Base-by-base conservation (phyloP, 352 stramenopile genomes). In the Phytophthora sojae region DNA sequence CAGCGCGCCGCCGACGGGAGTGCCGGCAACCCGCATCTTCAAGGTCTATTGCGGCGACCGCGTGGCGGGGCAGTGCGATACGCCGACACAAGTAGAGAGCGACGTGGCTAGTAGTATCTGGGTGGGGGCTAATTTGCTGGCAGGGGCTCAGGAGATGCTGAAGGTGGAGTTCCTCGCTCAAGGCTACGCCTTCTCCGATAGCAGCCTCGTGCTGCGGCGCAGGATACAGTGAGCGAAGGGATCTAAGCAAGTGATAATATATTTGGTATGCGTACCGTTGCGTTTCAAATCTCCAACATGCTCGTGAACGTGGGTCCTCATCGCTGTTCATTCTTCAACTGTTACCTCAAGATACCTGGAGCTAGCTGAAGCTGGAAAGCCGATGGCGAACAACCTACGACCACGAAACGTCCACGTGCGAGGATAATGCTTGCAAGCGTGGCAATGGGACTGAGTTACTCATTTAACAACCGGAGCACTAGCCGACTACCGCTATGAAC, bases 181-280 rank as follows among this genome's bases (percentile, higher is more conserved):
- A 39, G 69, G 69, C 3, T 77, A 73, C 42, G 69, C 64, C 3
- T 63, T 77, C 32, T 70, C 59, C 7, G 59, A 70, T 44, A 73
- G 64, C 69, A 73, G 45, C 30, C 55, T 73, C 17, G 45, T 69
- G 15, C 19, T 77, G 26, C 53, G 52, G 17, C 45, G 51, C 11
- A 57, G 4, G 51, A 44, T 49, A 39, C 25, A 61, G 42, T 67
- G 57, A 44, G 6, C 5, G 39, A 14, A n/a, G 39, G 15, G 15
- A 6, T n/a, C 11, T 9, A n/a, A 14, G 12, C 4, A 47, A 47
- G 17, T 15, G 3, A 29, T 12, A 12, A 12, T 2, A 37, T 37
- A 12, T 37, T 37, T 37, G 30, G 30, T 37, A 37, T 29, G 26
- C 26, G 26, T 29, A 29, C 26, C 26, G 26, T 6, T 29, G 26